Evolutionary conservation across 202 grass and related monocot genomes (phyloP), one percentile per base, ranked within the genome.

Genomic region (Schoenoplectus tabernaemontani): DNA sequence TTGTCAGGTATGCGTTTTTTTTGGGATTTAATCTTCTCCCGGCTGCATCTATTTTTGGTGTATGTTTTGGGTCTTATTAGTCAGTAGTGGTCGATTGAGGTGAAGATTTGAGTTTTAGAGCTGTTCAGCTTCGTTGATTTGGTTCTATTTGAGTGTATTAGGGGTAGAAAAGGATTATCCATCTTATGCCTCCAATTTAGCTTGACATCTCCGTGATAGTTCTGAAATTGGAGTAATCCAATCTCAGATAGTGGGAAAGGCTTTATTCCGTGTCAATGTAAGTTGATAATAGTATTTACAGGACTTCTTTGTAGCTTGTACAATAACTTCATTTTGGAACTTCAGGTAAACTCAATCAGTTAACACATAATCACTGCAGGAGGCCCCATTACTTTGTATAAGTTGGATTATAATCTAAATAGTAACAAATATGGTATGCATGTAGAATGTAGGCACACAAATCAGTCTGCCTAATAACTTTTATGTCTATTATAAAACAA

Each of bases 181-280:
- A 61, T 32, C 75, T 41, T 78, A 13, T 7, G 48, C 22, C 16
- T 60, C n/a, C 10, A 11, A 13, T 56, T 76, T 7, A 76, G 48
- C 47, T 56, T 76, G 15, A 12, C 19, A 37, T 20, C 16, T 36
- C 9, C 20, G 28, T 56, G 37, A 37, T 76, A 20, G 71, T 53
- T 16, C 32, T 20, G 3, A 37, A 36, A 24, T 69, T 57, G 71
- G 32, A 56, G 9, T 10, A 36, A 19, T 56, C 17, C 32, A 36
- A 75, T 34, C 28, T 75, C 8, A 53, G 26, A 76, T 34, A 20
- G 48, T 76, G 50, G 50, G 28, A 57, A 56, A 76, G 71, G 16
- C 7, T 56, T 56, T 76, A 37, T 56, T 48, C 30, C 4, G 16
- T 56, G 47, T 76, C 71, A 76, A 76, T 76, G 71, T 56, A 56